Base-by-base conservation (phyloP, 306 rosid species). In the Fagus sylvatica region DNA sequence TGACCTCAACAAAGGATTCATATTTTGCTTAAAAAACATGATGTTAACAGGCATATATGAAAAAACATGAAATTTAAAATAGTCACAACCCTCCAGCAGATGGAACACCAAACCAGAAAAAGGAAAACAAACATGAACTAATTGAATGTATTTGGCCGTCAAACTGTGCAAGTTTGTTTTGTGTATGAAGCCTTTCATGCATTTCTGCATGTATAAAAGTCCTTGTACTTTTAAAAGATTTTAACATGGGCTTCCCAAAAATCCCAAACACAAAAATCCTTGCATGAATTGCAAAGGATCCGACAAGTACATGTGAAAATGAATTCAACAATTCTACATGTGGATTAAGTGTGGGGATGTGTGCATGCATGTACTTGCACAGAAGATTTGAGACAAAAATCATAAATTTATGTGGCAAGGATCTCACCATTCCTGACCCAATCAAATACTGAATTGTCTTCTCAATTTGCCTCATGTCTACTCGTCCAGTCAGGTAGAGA, bases 381-480 rank as follows among this genome's bases (percentile, higher is more conserved):
- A 30, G 40, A 73, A 37, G 57, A 76, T 43, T 68, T 41, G 57
- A 72, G 76, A 46, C 6, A 43, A 74, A 22, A 71, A 65, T 40
- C 32, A 6, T 9, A 51, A 73, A 59, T 13, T 73, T 64, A 67
- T 28, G 10, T 4, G 41, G 72, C 69, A 71, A 68, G 13, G 72
- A 84, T 72, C 91, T 80, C 80, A 93, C 97, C 98, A 93, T 93
- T 84, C 98, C 98, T 49, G 97, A 91, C 33, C 95, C 95, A 69
- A 93, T 91, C 87, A 93, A 74, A 79, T 93, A 93, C 84, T 93
- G 97, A 87, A 93, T 91, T 19, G 98, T 89, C 86, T 88, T 93
- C 87, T 93, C 97, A 81, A 93, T 89, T 83, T 93, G 97, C 82
- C 77, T 87, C 98, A 93, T 88, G 86, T 93, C 98, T 41, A 93